These are phyloP conservation scores for Geranomyces michiganensis DNA, from an alignment of 192 early-diverging fungal genomes.

Conservation along the genomic window DNA sequence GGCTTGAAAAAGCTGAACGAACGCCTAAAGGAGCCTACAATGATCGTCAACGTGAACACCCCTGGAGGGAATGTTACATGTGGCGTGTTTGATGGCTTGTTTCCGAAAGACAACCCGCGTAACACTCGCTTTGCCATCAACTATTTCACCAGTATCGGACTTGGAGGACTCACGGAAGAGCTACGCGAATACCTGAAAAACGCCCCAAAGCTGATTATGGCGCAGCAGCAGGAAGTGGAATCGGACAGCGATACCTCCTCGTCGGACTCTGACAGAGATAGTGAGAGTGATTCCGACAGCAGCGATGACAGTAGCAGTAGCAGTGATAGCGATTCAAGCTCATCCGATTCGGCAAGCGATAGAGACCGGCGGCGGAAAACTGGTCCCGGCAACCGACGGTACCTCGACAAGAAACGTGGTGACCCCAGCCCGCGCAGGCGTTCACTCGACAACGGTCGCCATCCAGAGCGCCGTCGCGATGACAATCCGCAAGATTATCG, in stretches of 20 bases:
- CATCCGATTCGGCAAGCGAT: slow-evolving; percentile 3
- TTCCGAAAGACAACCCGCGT: slow-evolving; percentile 86
- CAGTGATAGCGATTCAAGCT: slow-evolving; percentile 1
- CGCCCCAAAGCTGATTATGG: slow-evolving; percentile 72
- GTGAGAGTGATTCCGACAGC: slow-evolving; percentile 40
- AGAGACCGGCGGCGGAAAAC: not conserved
- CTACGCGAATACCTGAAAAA: slow-evolving; percentile 84
- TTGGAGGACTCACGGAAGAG: slow-evolving; percentile 91
- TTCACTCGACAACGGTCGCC: not conserved
- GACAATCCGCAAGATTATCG: not conserved
- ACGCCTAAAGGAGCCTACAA: slow-evolving; percentile 67
- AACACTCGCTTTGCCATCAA: slow-evolving; percentile 96
- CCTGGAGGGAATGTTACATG: slow-evolving; percentile 40
- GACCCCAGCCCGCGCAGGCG: not conserved
- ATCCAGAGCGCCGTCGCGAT: not conserved
- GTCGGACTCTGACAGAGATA: slow-evolving; percentile 34
- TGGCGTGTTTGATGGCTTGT: slow-evolving; percentile 84
- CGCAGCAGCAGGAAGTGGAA: slow-evolving; percentile 55
- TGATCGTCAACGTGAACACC: slow-evolving; percentile 56
- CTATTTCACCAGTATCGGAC: slow-evolving; percentile 91
- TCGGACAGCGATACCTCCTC: slow-evolving; percentile 19
- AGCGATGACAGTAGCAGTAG: slow-evolving; percentile 5
- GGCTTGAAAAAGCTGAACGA: slow-evolving; percentile 78
- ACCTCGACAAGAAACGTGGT: not conserved
- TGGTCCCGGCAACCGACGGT: not conserved